These are phyloP conservation scores for Nicotiana obtusifolia DNA, from an alignment of 257 asterid species.

Conservation along the genomic window DNA sequence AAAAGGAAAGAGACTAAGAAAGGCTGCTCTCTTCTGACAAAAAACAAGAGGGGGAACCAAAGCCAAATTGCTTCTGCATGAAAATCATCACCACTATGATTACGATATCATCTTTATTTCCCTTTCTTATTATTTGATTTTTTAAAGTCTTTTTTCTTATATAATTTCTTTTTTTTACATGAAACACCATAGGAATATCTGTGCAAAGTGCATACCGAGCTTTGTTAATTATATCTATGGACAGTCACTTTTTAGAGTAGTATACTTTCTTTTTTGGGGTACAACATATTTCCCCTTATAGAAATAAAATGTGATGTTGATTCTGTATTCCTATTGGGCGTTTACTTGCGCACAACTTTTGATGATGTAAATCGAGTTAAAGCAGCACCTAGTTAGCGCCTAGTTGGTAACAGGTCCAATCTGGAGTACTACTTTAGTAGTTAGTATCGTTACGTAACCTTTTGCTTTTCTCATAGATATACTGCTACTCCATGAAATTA, in stretches of 20 bases:
- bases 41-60: constrained; percentile 24
- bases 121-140: constrained; percentile 24
- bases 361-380: constrained; percentile 9
- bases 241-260: constrained; percentile 23
- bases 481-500: neutral
- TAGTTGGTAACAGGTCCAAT: neutral
- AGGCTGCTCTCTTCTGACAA: constrained; percentile 50
- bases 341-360: constrained; percentile 24
- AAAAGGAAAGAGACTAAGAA: constrained; percentile 30
- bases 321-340: constrained; percentile 7
- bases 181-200: constrained; percentile 30
- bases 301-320: constrained; percentile 25
- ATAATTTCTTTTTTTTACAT: constrained; percentile 23
- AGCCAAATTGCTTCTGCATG: constrained; percentile 44
- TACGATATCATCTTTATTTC: constrained; percentile 55
- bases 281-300: constrained; percentile 27
- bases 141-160: neutral
- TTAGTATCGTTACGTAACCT: constrained; percentile 4
- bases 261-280: constrained; percentile 17
- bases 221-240: constrained; percentile 17
- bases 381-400: neutral
- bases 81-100: constrained; percentile 77
- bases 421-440: neutral
- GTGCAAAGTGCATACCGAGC: constrained; percentile 28
- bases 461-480: neutral